phyloP scores from a whole-genome alignment of 2,329 filamentous ascomycete species.

The Penicillium sp. region DNA sequence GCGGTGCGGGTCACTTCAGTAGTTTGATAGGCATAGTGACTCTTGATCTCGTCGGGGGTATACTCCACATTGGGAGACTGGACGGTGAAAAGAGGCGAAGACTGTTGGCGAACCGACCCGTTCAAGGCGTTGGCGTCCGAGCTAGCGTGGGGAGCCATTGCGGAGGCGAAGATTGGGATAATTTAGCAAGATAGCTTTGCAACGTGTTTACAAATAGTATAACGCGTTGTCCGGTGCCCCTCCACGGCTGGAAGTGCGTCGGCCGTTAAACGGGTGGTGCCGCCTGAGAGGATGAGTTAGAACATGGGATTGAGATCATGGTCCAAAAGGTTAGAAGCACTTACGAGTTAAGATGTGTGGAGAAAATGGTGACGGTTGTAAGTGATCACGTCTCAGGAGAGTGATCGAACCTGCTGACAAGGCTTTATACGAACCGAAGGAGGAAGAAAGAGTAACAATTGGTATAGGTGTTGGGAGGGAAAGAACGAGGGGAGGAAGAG shows the following conservation, averaged over 20 bases:
- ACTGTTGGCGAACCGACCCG: conserved; percentile 51
- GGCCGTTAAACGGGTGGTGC: conserved; percentile 96
- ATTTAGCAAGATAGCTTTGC: conserved; percentile 50
- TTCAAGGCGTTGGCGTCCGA: conserved; percentile 60
- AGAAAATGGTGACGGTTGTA: conserved; percentile 89
- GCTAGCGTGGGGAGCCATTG: conserved; percentile 93
- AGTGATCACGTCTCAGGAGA: conserved; percentile 62
- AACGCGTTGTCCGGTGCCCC: conserved; percentile 68
- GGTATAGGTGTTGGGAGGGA: background rate
- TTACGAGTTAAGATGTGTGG: conserved; percentile 96
- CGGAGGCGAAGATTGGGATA: conserved; percentile 34
- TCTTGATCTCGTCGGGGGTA: conserved; percentile 83
- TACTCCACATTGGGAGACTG: conserved; percentile 92
- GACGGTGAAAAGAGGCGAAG: conserved; percentile 74
- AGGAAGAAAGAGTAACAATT: conserved; percentile 20
- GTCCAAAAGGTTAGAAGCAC: conserved; percentile 42
- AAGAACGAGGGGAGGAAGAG: background rate
- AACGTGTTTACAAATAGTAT: conserved; percentile 49
- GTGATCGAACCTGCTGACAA: conserved; percentile 54
- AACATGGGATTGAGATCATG: background rate
- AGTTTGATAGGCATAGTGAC: conserved; percentile 95
- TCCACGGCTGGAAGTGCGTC: conserved; percentile 87
- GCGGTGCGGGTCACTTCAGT: conserved; percentile 75
- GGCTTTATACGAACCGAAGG: conserved; percentile 30
- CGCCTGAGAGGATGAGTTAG: conserved; percentile 58